Percentiles rank a stretch among this genome's conserved stretches.
Conservation (phyloP, 2,329 filamentous ascomycete species). For the Fusarium sp. region DNA sequence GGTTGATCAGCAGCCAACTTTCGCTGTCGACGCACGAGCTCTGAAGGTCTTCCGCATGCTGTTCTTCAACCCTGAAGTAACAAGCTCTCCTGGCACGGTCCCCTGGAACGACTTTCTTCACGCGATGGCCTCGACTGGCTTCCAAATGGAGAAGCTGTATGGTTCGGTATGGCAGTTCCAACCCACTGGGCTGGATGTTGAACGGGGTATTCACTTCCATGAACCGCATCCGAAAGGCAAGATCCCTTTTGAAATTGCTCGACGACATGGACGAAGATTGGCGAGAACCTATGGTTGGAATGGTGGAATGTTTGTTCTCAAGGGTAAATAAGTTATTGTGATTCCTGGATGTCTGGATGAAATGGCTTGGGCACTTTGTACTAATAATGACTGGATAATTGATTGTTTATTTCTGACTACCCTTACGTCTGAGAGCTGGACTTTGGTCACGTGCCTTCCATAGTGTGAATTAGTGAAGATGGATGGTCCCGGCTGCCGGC, state of each 20-base stretch:
- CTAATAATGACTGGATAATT: neutral
- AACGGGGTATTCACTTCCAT: constrained; percentile 1
- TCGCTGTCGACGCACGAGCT: neutral
- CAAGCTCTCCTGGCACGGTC: neutral
- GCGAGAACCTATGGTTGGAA: neutral
- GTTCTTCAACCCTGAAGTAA: constrained; percentile 8
- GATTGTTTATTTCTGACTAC: neutral
- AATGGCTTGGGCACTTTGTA: neutral
- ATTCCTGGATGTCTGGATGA: neutral
- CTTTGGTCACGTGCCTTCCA: neutral
- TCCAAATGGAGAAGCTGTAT: neutral
- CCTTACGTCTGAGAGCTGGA: rapidly evolving
- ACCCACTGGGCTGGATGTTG: neutral
- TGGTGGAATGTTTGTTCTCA: constrained; percentile 1
- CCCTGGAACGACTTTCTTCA: neutral
- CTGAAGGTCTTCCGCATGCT: neutral
- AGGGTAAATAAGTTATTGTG: neutral
- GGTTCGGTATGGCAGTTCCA: constrained; percentile 8
- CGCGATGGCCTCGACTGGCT: neutral
- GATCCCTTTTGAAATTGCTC: neutral
- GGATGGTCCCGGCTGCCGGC: neutral
- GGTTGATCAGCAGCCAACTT: neutral
- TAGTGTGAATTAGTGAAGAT: neutral
- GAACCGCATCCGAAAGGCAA: neutral
- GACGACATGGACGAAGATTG: constrained; percentile 1